Conservation (phyloP, 129 eudicot genomes). For the Mikania micrantha region DNA sequence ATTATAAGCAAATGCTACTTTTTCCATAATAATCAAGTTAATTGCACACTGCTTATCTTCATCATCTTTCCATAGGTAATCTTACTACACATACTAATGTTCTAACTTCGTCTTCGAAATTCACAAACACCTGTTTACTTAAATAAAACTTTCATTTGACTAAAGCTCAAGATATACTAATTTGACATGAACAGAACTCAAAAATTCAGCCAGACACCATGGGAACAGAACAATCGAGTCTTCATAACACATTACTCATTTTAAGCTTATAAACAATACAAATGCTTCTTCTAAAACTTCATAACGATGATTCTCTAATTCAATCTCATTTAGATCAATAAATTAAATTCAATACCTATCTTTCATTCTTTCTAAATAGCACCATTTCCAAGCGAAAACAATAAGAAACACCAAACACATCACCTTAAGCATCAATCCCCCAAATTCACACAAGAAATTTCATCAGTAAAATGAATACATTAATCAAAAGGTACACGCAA, state of each 20-base stretch:
- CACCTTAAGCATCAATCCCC: not conserved
- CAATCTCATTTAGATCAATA: not conserved
- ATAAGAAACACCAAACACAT: not conserved
- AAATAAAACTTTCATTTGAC: not conserved
- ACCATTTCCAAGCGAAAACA: not conserved
- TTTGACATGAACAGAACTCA: not conserved
- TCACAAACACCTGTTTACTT: not conserved
- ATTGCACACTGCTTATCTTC: not conserved
- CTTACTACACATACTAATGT: not conserved
- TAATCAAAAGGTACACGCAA: not conserved
- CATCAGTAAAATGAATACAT: not conserved
- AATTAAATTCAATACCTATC: not conserved
- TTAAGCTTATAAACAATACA: not conserved
- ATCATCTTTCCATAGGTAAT: not conserved
- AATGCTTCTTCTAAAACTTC: not conserved
- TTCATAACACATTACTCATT: not conserved
- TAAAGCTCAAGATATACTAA: not conserved
- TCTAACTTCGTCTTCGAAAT: not conserved
- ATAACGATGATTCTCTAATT: not conserved
- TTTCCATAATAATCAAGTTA: not conserved
- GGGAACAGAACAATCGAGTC: not conserved
- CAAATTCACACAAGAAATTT: not conserved
- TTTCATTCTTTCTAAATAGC: not conserved
- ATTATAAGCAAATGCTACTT: not conserved
- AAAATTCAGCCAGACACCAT: slow-evolving; percentile 8